A percentile compares a stretch with the other conserved stretches of the same genome.
Conservation (phyloP, 2,329 filamentous ascomycete genomes). For the Trichoderma sp. region DNA sequence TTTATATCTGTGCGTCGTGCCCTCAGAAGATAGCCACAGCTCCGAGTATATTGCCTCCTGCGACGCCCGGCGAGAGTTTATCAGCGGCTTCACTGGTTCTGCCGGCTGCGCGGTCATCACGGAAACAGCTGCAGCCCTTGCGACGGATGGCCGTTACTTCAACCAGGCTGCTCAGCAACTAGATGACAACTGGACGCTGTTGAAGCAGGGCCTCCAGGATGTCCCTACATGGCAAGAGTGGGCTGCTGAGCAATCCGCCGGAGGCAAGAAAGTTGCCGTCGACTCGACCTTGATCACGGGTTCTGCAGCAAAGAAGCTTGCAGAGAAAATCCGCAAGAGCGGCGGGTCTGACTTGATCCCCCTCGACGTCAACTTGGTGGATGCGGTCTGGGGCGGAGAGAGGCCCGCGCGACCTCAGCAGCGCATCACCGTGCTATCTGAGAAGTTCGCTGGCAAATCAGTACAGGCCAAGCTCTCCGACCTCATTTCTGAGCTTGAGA, state of each 20-base stretch:
- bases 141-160: conserved; percentile 97
- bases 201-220: conserved; percentile 92
- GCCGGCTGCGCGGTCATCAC: conserved; percentile 92
- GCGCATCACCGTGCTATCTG: conserved; percentile 68
- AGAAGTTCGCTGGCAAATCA: conserved; percentile 78
- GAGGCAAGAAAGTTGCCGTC: conserved; percentile 85
- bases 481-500: conserved; percentile 85
- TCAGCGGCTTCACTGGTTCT: conserved; percentile 92
- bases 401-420: conserved; percentile 76
- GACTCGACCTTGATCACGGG: conserved; percentile 85
- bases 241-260: conserved; percentile 82
- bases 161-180: conserved; percentile 93
- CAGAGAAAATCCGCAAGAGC: conserved; percentile 83
- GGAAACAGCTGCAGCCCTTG: conserved; percentile 79
- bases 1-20: conserved; percentile 61
- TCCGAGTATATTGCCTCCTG: conserved; percentile 98
- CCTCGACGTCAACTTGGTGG: conserved; percentile 82
- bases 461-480: conserved; percentile 82
- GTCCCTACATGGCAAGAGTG: conserved; percentile 98
- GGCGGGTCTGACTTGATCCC: conserved; percentile 76
- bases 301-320: conserved; percentile 64
- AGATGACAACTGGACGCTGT: conserved; percentile 83
- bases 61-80: conserved; percentile 86
- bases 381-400: conserved; percentile 78
- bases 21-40: conserved; percentile 95